phyloP scores from a whole-genome alignment of 1,139 yeast genomes.

The Yamadazyma songkhlaensis region DNA sequence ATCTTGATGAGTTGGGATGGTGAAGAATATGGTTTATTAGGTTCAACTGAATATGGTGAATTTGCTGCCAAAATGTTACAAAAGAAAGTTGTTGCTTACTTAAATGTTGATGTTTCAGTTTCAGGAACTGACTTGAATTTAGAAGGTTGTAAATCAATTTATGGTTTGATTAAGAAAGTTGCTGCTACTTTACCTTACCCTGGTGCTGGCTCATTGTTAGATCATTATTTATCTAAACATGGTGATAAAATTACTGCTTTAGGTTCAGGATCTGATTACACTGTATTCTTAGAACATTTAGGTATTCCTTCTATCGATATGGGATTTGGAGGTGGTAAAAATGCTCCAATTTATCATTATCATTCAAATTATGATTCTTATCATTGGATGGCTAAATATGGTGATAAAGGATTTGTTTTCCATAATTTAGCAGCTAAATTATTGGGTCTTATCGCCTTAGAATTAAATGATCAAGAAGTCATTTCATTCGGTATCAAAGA shows the following conservation, averaged over 20 bases:
- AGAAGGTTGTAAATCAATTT: slow-evolving; percentile 40
- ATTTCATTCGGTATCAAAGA: slow-evolving; percentile 34
- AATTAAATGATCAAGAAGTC: slow-evolving; percentile 54
- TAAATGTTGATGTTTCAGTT: slow-evolving; percentile 42
- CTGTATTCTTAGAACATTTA: slow-evolving; percentile 47
- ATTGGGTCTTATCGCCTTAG: slow-evolving; percentile 52
- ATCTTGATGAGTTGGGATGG: slow-evolving; percentile 44
- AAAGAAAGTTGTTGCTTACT: slow-evolving; percentile 41
- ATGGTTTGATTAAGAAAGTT: slow-evolving; percentile 28
- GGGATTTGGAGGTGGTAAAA: slow-evolving; percentile 28
- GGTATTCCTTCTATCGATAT: slow-evolving; percentile 44
- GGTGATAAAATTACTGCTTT: slow-evolving; percentile 34
- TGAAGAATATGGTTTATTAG: slow-evolving; percentile 47
- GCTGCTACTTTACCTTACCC: slow-evolving; percentile 48
- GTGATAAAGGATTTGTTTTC: slow-evolving; percentile 52
- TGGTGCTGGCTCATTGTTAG: slow-evolving; percentile 46
- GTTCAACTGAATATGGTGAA: slow-evolving; percentile 49
- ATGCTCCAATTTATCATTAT: slow-evolving; percentile 44
- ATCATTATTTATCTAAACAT: slow-evolving; percentile 45
- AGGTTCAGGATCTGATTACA: slow-evolving; percentile 49
- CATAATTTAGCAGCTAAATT: slow-evolving; percentile 61
- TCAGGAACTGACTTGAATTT: slow-evolving; percentile 32
- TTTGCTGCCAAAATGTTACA: slow-evolving; percentile 33
- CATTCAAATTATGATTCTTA: slow-evolving; percentile 62
- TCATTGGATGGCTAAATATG: slow-evolving; percentile 52